phyloP scores from a whole-genome alignment of 179 eudicot species.

The Silene noctiflora region DNA sequence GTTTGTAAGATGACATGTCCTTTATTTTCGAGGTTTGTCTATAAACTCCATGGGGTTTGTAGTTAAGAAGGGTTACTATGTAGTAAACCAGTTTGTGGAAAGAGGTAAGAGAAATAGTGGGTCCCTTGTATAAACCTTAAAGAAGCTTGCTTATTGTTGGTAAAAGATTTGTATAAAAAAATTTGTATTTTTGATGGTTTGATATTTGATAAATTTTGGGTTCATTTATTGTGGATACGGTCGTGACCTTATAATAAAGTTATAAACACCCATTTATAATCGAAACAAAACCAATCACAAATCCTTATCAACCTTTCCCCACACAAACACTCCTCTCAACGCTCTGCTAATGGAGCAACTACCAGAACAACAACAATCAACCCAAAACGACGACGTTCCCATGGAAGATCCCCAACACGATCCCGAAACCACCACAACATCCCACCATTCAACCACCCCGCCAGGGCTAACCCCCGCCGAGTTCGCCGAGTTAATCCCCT shows the following conservation, averaged over 20 bases:
- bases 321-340: neutral
- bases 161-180: too few species aligned
- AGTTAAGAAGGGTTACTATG: too few species aligned
- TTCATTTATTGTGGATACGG: too few species aligned
- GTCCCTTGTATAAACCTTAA: too few species aligned
- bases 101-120: too few species aligned
- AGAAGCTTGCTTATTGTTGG: too few species aligned
- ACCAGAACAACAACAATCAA: neutral
- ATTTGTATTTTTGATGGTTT: too few species aligned
- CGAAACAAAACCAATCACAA: neutral
- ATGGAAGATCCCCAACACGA: neutral
- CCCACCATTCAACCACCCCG: slow-evolving; percentile 44
- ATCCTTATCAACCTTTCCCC: slow-evolving; percentile 20
- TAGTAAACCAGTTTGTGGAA: too few species aligned
- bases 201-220: too few species aligned
- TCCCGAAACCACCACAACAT: slow-evolving; percentile 8
- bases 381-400: neutral
- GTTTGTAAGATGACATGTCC: too few species aligned
- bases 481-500: slow-evolving; percentile 38
- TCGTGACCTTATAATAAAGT: neutral
- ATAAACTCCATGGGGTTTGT: too few species aligned
- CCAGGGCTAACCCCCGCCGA: slow-evolving; percentile 52
- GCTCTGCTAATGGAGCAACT: neutral
- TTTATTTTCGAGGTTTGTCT: too few species aligned
- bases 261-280: slow-evolving; percentile 18